Conservation (phyloP, 495 filamentous ascomycete species). For the Cercophora scortea region DNA sequence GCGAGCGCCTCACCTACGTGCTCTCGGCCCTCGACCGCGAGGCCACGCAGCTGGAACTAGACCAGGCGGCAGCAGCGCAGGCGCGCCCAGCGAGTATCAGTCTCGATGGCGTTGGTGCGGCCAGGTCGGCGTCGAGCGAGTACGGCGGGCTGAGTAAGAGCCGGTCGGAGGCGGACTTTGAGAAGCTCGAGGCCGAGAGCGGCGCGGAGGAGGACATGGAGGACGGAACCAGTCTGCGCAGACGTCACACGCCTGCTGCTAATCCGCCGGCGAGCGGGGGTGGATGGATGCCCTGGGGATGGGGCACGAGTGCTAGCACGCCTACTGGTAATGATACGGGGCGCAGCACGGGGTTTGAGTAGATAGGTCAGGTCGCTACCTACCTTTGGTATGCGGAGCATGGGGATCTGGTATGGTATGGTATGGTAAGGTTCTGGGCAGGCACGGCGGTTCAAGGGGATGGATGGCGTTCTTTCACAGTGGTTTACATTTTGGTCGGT, state of each 20-base stretch:
- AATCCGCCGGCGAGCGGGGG: conserved; percentile 19
- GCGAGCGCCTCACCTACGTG: conserved; percentile 61
- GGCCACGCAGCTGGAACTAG: conserved; percentile 40
- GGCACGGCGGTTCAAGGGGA: too few species aligned
- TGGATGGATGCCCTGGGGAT: conserved; percentile 55
- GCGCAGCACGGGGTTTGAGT: conserved; percentile 24
- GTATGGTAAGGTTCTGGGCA: too few species aligned
- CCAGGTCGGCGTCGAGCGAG: conserved; percentile 20
- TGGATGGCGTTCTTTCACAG: too few species aligned
- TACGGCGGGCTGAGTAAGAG: conserved; percentile 59
- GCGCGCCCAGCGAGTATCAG: background rate
- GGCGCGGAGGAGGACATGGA: conserved; percentile 40
- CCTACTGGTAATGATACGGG: conserved; percentile 5
- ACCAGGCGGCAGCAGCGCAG: conserved; percentile 16
- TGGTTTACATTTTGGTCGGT: too few species aligned
- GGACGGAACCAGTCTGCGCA: conserved; percentile 7
- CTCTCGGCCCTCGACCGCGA: conserved; percentile 69
- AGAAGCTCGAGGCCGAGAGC: conserved; percentile 71
- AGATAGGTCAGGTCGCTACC: too few species aligned
- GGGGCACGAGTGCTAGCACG: conserved; percentile 27
- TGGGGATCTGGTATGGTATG: background rate
- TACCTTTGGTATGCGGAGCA: too few species aligned
- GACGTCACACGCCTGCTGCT: conserved; percentile 3
- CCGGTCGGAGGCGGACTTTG: conserved; percentile 70
- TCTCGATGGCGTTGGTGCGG: conserved; percentile 20